Base-by-base conservation (phyloP, 768 basidiomycete genomes). In the Inosperma sp. region DNA sequence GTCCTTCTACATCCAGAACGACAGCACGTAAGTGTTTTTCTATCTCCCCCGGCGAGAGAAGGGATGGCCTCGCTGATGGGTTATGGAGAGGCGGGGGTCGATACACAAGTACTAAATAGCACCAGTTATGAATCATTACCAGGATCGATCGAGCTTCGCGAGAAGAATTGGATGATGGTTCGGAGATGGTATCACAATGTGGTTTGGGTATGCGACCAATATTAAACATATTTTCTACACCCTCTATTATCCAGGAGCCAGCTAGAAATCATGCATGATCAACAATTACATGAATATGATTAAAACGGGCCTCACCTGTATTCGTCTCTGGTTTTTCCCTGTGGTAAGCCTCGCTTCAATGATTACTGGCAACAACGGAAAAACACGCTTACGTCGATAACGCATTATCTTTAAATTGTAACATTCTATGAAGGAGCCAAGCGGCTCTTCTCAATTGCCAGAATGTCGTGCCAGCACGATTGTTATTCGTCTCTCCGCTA, bases 361-460 rank as follows among this genome's bases (percentile, higher is more conserved):
- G 21, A 31, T 13, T 10, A 16, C 6, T n/a, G n/a, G n/a, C n/a
- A 10, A 40, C 10, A 12, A n/a, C 43, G 50, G 25, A 44, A 39
- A 40, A 23, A 39, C 27, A 45, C 36, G 37, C 82, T 56, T 57
- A 91, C 92, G 72, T 73, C 25, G 78, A 73, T 40, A 90, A 60
- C 13, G 56, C 37, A 51, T 75, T 75, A 23, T 76, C 76, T 61
- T 84, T 90, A 70, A 88, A 93, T 33, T 84, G 79, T 17, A 93
- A 63, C 36, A 83, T 72, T 42, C 91, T 77, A 62, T 83, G 74
- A 13, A 84, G 71, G 10, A 96, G 69, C 84, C 89, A 94, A 12
- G 92, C 84, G 0, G 92, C 86, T 36, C 91, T 74, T 60, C 87
- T 76, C 42, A 94, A 70, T 65, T 98, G 94, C 90, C 91, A 93